Evolutionary conservation across 306 rosid species (phyloP).

Genomic region (Prunus campanulata): DNA sequence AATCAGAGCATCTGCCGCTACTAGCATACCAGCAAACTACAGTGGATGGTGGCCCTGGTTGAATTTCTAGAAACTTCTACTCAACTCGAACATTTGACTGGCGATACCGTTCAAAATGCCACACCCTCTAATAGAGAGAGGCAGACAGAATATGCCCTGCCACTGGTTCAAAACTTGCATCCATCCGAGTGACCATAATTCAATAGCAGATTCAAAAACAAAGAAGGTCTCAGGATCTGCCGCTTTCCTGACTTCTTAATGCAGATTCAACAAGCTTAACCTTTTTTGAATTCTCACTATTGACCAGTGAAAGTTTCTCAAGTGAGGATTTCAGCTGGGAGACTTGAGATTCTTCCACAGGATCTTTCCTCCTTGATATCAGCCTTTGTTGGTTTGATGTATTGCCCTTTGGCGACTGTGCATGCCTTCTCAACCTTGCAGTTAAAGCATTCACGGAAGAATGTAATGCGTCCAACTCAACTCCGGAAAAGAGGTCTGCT

Average conservation of each 20-base stretch:
- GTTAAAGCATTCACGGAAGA: constrained; percentile 60
- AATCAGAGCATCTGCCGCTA: not conserved
- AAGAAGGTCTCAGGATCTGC: constrained; percentile 32
- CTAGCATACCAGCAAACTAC: not conserved
- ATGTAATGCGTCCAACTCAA: constrained; percentile 75
- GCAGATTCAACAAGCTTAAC: constrained; percentile 70
- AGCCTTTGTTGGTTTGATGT: constrained; percentile 39
- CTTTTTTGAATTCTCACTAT: constrained; percentile 62
- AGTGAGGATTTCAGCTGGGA: constrained; percentile 70
- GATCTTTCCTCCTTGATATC: constrained; percentile 47
- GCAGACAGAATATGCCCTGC: not conserved
- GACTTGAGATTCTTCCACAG: constrained; percentile 53
- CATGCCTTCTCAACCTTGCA: constrained; percentile 66
- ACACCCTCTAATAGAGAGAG: not conserved
- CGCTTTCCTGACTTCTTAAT: constrained; percentile 47
- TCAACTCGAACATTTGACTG: not conserved
- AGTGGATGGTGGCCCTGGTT: not conserved
- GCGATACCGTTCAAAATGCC: not conserved
- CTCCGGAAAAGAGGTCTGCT: constrained; percentile 65
- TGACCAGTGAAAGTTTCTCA: constrained; percentile 67
- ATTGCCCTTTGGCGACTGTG: constrained; percentile 45
- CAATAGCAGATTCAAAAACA: constrained; percentile 3
- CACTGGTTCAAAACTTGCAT: not conserved
- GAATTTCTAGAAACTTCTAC: not conserved
- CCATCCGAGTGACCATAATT: not conserved